phyloP scores from a whole-genome alignment of 805 yeast genomes.

The Komagataella phaffii region DNA sequence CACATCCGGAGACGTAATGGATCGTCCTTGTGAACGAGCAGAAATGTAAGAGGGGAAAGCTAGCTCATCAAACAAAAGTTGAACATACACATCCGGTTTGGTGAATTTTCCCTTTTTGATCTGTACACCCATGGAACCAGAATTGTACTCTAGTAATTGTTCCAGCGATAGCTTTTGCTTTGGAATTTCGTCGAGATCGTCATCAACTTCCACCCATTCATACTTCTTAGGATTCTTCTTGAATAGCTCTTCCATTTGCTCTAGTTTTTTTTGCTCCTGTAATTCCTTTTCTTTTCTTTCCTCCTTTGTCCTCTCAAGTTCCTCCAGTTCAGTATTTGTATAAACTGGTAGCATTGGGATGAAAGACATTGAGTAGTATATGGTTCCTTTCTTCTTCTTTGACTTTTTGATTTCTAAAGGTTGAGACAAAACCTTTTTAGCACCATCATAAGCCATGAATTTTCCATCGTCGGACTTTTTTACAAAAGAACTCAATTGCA shows the following conservation, averaged over 20 bases:
- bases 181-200: conserved; percentile 20
- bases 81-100: conserved; percentile 36
- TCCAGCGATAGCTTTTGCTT: conserved; percentile 36
- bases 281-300: conserved; percentile 19
- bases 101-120: conserved; percentile 34
- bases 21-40: conserved; percentile 31
- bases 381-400: conserved; percentile 31
- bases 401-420: conserved; percentile 10
- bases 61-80: conserved; percentile 52
- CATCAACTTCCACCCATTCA: conserved; percentile 42
- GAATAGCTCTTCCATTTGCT: conserved; percentile 33
- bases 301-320: conserved; percentile 25
- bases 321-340: conserved; percentile 39
- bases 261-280: conserved; percentile 29
- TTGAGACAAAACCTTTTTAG: conserved; percentile 26
- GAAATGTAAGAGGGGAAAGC: conserved; percentile 45
- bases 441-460: conserved; percentile 37
- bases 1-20: conserved; percentile 26
- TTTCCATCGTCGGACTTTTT: conserved; percentile 32
- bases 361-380: conserved; percentile 46
- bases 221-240: conserved; percentile 46
- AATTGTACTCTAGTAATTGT: conserved; percentile 37
- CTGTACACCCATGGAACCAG: conserved; percentile 51
- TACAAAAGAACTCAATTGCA: conserved; percentile 35
- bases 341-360: conserved; percentile 53